Evolutionary conservation across 345 rosid species (phyloP).

Genomic region (Populus tremula): DNA sequence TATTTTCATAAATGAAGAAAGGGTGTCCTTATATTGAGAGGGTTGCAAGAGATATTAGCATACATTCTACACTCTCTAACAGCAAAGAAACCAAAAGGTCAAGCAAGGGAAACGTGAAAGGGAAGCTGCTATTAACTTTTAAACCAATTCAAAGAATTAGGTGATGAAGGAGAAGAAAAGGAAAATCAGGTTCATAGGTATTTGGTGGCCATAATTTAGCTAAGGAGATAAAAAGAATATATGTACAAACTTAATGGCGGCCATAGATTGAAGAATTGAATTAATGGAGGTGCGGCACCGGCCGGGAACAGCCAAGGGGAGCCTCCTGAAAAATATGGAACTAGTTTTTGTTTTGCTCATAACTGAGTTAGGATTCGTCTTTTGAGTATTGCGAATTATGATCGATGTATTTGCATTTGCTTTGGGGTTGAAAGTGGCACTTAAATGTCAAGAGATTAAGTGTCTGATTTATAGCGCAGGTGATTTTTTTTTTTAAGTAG

Average conservation of each 20-base stretch:
- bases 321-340: neutral
- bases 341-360: neutral
- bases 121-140: constrained; percentile 15
- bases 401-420: too few species aligned
- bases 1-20: neutral
- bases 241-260: too few species aligned
- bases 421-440: too few species aligned
- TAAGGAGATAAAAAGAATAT: neutral
- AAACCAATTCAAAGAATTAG: constrained; percentile 19
- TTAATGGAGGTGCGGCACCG: neutral
- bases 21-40: neutral
- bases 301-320: neutral
- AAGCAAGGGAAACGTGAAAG: constrained; percentile 43
- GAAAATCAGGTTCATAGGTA: neutral
- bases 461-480: too few species aligned
- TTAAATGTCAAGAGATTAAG: too few species aligned
- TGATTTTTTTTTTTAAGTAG: too few species aligned
- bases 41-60: constrained; percentile 16
- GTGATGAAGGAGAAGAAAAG: constrained; percentile 24
- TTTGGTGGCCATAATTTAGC: neutral
- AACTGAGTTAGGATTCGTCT: neutral
- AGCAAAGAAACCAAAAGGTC: constrained; percentile 16
- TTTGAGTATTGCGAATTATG: too few species aligned
- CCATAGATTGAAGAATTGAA: neutral
- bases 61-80: constrained; percentile 34